phyloP scores from a whole-genome alignment of 805 yeast species.

The Crinitomyces ghanaensis region DNA sequence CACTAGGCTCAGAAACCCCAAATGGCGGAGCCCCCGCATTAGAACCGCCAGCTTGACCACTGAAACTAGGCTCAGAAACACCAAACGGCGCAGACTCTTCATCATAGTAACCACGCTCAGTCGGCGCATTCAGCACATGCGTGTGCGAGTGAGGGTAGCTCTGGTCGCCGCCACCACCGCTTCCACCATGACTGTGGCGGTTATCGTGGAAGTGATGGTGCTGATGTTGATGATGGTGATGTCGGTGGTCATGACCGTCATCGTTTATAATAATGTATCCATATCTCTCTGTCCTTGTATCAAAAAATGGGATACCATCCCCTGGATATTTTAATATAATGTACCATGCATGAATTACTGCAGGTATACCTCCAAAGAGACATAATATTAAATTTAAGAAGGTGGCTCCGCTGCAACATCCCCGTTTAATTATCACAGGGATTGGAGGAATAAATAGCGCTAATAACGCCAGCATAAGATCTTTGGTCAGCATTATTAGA shows the following conservation, averaged over 20 bases:
- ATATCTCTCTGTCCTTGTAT: conserved; percentile 9
- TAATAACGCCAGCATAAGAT: conserved; percentile 45
- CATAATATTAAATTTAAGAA: conserved; percentile 46
- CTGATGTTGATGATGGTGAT: too few relatives aligned
- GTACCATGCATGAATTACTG: conserved; percentile 54
- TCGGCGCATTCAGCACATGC: too few relatives aligned
- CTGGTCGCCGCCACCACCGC: too few relatives aligned
- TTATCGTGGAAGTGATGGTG: too few relatives aligned
- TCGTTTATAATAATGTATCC: too few relatives aligned
- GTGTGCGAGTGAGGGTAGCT: too few relatives aligned
- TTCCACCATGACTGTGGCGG: too few relatives aligned
- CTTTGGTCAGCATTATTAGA: conserved; percentile 23
- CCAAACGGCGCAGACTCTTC: conserved; percentile 1
- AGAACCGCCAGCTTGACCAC: too few relatives aligned
- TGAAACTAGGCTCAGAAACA: background rate
- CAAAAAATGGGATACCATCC: conserved; percentile 15
- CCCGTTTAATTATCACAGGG: conserved; percentile 57
- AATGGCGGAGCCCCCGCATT: too few relatives aligned
- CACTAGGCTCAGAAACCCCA: background rate
- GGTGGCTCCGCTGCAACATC: conserved; percentile 44
- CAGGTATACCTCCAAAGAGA: conserved; percentile 54
- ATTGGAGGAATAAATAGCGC: conserved; percentile 65
- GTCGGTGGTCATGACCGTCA: too few relatives aligned
- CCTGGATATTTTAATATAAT: conserved; percentile 32
- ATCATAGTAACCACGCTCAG: too few relatives aligned